Evolutionary conservation across 176 grass and related monocot genomes (phyloP).

Genomic region (Chloris gayana): DNA sequence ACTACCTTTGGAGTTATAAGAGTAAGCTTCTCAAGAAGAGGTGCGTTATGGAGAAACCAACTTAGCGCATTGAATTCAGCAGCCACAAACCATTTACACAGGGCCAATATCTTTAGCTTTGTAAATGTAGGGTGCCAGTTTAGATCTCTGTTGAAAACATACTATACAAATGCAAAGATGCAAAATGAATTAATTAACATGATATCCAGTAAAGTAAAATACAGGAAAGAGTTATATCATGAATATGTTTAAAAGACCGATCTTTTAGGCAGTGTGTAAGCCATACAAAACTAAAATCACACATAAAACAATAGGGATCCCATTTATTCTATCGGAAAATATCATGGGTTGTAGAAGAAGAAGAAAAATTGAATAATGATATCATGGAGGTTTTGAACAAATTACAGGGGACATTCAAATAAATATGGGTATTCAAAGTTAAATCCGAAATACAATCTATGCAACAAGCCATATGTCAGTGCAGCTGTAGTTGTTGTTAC

Average conservation of each 20-base stretch:
- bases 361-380: neutral
- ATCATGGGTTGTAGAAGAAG: neutral
- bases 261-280: neutral
- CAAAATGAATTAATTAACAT: neutral
- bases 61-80: neutral
- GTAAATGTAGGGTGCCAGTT: constrained; percentile 15
- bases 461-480: neutral
- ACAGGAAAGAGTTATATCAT: neutral
- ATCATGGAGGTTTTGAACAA: too few relatives aligned
- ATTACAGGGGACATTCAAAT: too few relatives aligned
- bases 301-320: neutral
- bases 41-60: constrained; percentile 22
- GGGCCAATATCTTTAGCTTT: constrained; percentile 9
- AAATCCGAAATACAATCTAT: neutral
- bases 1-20: constrained; percentile 6
- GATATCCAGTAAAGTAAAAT: too few relatives aligned
- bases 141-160: constrained; percentile 27
- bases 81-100: neutral
- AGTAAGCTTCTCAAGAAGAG: constrained; percentile 19
- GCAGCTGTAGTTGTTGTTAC: neutral
- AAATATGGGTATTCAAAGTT: too few relatives aligned
- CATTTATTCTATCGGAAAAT: neutral
- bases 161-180: neutral
- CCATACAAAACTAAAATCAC: neutral
- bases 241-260: neutral